Conservation (phyloP, 768 basidiomycete genomes). For the Tephrocybe sp. region DNA sequence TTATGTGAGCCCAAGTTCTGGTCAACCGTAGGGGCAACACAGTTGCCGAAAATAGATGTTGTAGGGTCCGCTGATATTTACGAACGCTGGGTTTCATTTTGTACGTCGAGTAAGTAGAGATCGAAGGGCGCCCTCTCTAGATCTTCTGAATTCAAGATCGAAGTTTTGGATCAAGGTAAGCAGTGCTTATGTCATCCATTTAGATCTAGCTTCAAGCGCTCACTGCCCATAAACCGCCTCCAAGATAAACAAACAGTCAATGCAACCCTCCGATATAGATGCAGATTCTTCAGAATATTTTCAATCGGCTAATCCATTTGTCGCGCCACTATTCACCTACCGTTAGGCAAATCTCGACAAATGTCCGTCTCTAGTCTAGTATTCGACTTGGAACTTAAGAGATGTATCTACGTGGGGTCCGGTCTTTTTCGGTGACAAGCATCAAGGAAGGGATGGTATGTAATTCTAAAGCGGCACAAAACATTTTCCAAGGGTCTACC, state of each 20-base stretch:
- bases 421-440: conserved; percentile 55
- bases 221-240: not conserved
- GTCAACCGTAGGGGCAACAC: conserved; percentile 69
- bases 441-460: conserved; percentile 72
- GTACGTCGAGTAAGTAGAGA: conserved; percentile 60
- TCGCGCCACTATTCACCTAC: conserved; percentile 73
- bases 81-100: conserved; percentile 62
- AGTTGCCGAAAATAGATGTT: conserved; percentile 70
- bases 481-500: conserved; percentile 65
- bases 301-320: conserved; percentile 73
- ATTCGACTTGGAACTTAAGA: too few species aligned
- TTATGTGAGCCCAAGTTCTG: too few species aligned
- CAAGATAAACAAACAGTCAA: conserved; percentile 59
- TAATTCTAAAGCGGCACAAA: conserved; percentile 67
- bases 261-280: conserved; percentile 41
- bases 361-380: conserved; percentile 68
- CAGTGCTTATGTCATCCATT: not conserved
- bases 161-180: conserved; percentile 74
- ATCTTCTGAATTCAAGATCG: too few species aligned
- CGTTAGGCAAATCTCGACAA: conserved; percentile 60
- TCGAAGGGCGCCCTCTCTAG: conserved; percentile 52
- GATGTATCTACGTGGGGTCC: conserved; percentile 63
- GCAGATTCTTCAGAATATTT: conserved; percentile 39
- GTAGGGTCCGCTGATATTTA: conserved; percentile 68
- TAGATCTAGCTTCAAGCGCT: too few species aligned